Evolutionary conservation across 2,329 filamentous ascomycete species (phyloP).

Genomic region (Penicillium sp.): DNA sequence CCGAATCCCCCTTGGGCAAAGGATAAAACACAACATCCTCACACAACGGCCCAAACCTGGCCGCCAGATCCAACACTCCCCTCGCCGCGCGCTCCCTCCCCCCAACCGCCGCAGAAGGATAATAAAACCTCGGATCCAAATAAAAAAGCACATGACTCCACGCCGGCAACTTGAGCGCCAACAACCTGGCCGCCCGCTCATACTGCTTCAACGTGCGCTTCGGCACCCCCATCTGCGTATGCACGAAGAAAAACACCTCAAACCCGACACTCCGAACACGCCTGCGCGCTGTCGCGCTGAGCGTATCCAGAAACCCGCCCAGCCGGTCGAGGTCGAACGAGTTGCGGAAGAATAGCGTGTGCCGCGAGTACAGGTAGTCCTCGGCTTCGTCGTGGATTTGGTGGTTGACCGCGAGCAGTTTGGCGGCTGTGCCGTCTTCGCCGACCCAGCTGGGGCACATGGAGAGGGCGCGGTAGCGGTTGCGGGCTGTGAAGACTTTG

Average conservation of each 20-base stretch:
- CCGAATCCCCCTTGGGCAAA: constrained; percentile 29
- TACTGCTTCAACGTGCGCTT: constrained; percentile 38
- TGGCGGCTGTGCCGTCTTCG: constrained; percentile 35
- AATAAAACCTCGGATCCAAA: constrained; percentile 39
- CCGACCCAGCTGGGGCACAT: constrained; percentile 40
- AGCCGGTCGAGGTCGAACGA: constrained; percentile 36
- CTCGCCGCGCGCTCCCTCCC: constrained; percentile 32
- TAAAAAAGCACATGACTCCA: constrained; percentile 36
- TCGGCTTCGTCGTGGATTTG: constrained; percentile 41
- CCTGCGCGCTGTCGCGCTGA: constrained; percentile 34
- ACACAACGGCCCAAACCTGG: constrained; percentile 29
- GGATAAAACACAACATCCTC: constrained; percentile 37
- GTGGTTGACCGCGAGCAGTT: constrained; percentile 34
- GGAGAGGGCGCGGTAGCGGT: constrained; percentile 34
- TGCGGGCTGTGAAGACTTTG: constrained; percentile 35
- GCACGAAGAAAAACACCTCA: constrained; percentile 41
- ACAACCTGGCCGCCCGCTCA: constrained; percentile 27
- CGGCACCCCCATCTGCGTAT: constrained; percentile 35
- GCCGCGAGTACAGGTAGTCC: constrained; percentile 36
- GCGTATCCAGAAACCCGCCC: constrained; percentile 35
- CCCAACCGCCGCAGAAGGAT: constrained; percentile 30
- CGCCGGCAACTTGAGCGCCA: constrained; percentile 29
- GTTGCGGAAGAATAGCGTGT: constrained; percentile 41
- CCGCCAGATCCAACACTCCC: constrained; percentile 35
- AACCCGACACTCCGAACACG: constrained; percentile 40